phyloP scores from a whole-genome alignment of 768 basidiomycete species.

The Lactarius sp. region DNA sequence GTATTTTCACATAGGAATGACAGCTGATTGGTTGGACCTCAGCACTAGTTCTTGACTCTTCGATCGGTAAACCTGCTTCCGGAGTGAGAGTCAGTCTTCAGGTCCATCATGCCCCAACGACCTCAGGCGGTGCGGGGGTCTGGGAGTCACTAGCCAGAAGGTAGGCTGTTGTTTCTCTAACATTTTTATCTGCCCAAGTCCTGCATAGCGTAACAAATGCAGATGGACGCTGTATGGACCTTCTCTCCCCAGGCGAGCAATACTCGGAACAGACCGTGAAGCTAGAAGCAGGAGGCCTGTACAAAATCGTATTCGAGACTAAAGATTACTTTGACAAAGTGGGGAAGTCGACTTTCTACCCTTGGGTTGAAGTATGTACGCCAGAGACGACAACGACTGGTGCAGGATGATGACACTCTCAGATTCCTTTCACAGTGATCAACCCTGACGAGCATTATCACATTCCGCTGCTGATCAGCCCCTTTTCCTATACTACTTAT shows the following conservation, averaged over 20 bases:
- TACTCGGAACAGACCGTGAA: constrained; percentile 41
- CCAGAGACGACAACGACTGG: background rate
- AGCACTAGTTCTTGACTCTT: constrained; percentile 74
- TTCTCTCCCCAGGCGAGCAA: constrained; percentile 56
- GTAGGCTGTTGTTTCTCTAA: constrained; percentile 35
- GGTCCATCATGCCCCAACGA: constrained; percentile 34
- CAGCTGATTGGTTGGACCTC: background rate
- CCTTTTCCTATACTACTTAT: constrained; percentile 89
- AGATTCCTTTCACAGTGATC: constrained; percentile 72
- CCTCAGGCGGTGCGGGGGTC: constrained; percentile 36
- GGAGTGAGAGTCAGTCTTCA: constrained; percentile 65
- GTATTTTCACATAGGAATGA: constrained; percentile 18
- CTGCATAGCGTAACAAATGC: constrained; percentile 59
- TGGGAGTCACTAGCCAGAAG: constrained; percentile 56
- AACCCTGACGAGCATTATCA: constrained; percentile 83
- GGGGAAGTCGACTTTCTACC: constrained; percentile 73
- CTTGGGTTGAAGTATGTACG: constrained; percentile 74
- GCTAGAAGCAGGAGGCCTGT: constrained; percentile 52
- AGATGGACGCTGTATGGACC: constrained; percentile 77
- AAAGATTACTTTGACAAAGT: constrained; percentile 72
- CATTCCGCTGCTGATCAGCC: constrained; percentile 87
- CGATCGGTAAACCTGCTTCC: constrained; percentile 73
- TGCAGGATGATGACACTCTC: background rate
- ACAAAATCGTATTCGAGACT: constrained; percentile 84
- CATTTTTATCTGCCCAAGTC: constrained; percentile 14